Evolutionary conservation across 140 eudicot species (phyloP).

Genomic region (Flaveria floridana): DNA sequence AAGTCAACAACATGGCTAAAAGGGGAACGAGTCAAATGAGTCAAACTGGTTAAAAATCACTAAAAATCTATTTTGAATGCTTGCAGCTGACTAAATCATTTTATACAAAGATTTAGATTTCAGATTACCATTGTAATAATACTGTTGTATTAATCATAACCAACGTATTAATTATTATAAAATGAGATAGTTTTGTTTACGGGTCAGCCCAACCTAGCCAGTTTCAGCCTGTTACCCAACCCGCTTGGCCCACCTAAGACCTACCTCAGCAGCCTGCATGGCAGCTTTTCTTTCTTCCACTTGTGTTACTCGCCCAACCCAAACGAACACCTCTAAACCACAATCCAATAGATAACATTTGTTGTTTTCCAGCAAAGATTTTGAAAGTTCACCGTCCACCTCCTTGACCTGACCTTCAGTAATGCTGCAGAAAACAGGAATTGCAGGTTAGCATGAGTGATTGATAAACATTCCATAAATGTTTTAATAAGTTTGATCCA

Average conservation of each 20-base stretch:
- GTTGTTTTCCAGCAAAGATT: slow-evolving; percentile 74
- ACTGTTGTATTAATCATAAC: not conserved
- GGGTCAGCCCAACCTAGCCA: not conserved
- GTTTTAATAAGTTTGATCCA: slow-evolving; percentile 2
- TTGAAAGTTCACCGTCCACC: slow-evolving; percentile 85
- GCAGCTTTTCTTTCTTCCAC: slow-evolving; percentile 95
- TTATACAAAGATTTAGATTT: slow-evolving; percentile 1
- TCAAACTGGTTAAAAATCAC: slow-evolving; percentile 15
- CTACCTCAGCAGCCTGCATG: slow-evolving; percentile 91
- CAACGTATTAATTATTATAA: not conserved
- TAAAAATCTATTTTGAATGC: slow-evolving; percentile 2
- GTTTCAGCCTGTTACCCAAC: not conserved
- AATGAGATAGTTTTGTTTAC: not conserved
- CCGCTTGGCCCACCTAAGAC: not conserved
- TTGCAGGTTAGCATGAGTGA: slow-evolving; percentile 1
- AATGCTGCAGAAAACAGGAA: slow-evolving; percentile 48
- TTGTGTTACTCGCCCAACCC: slow-evolving; percentile 97
- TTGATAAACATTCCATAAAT: not conserved
- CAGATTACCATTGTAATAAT: not conserved
- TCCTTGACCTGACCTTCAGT: slow-evolving; percentile 61
- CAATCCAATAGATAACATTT: slow-evolving; percentile 90
- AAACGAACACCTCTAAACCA: slow-evolving; percentile 88
- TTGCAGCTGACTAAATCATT: not conserved
- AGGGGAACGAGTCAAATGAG: slow-evolving; percentile 6
- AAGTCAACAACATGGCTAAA: not conserved